A percentile compares a stretch with the other conserved stretches of the same genome.
phyloP scores from a whole-genome alignment of 805 yeast genomes.

The Henningerozyma blattae region DNA sequence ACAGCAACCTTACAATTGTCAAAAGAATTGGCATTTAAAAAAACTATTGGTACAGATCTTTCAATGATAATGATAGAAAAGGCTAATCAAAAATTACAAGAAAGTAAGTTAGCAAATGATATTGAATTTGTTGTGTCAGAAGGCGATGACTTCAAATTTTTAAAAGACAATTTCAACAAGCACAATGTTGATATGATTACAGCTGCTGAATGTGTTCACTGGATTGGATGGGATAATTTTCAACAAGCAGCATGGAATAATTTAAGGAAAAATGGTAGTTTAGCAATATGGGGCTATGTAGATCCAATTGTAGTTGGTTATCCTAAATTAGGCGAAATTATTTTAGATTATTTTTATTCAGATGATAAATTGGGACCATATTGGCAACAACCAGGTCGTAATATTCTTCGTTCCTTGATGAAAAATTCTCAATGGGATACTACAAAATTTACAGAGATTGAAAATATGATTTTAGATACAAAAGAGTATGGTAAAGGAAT shows the following conservation, averaged over 20 bases:
- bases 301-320: conserved; percentile 50
- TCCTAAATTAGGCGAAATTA: conserved; percentile 44
- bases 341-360: conserved; percentile 38
- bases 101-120: conserved; percentile 1
- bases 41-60: conserved; percentile 52
- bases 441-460: conserved; percentile 62
- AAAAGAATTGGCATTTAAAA: conserved; percentile 23
- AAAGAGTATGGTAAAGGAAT: background rate
- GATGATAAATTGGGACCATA: conserved; percentile 40
- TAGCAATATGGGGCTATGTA: conserved; percentile 71
- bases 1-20: conserved; percentile 44
- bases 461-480: conserved; percentile 27
- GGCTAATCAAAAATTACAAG: conserved; percentile 25
- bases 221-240: conserved; percentile 53
- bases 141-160: conserved; percentile 10
- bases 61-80: conserved; percentile 43
- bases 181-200: conserved; percentile 45
- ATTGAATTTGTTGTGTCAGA: conserved; percentile 22
- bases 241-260: conserved; percentile 37
- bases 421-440: conserved; percentile 53
- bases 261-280: conserved; percentile 49
- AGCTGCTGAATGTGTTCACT: conserved; percentile 82
- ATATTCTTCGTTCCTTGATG: background rate
- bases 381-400: background rate
- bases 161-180: conserved; percentile 12